These are phyloP conservation scores for Termitomyces sp. DNA, from an alignment of 768 basidiomycete species.

Conservation along the genomic window DNA sequence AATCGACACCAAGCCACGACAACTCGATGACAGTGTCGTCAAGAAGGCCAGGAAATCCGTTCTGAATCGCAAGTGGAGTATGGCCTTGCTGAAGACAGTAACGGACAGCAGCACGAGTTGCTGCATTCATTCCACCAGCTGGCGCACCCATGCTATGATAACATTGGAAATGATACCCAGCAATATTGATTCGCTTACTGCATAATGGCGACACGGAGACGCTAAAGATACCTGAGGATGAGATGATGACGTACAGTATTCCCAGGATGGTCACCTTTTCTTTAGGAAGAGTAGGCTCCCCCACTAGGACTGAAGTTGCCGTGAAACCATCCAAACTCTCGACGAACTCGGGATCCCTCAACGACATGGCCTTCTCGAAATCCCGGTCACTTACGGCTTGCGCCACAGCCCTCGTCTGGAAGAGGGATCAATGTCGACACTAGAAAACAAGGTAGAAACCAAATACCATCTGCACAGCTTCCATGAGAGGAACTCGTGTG, in stretches of 20 bases:
- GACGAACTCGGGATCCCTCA: conserved; percentile 88
- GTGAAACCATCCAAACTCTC: conserved; percentile 84
- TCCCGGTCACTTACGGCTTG: conserved; percentile 77
- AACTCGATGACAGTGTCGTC: conserved; percentile 84
- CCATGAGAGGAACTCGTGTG: conserved; percentile 83
- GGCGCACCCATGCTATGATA: conserved; percentile 82
- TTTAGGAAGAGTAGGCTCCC: conserved; percentile 46
- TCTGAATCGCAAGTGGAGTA: conserved; percentile 84
- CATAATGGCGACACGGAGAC: conserved; percentile 77
- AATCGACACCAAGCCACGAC: conserved; percentile 95
- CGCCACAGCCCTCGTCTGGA: conserved; percentile 80
- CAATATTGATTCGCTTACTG: conserved; percentile 51
- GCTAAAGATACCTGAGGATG: conserved; percentile 31
- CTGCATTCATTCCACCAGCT: conserved; percentile 98
- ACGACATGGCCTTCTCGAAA: conserved; percentile 81
- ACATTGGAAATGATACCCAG: neutral
- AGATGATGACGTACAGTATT: neutral
- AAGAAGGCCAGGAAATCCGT: conserved; percentile 92
- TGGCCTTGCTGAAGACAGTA: conserved; percentile 94
- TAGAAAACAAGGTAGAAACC: neutral
- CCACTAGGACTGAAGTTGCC: conserved; percentile 60
- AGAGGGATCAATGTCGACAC: neutral
- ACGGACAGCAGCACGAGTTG: conserved; percentile 89
- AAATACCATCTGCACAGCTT: conserved; percentile 83
- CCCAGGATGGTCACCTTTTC: conserved; percentile 33